Base-by-base conservation (phyloP, 164 flowering plant genomes). In the Vitis riparia region DNA sequence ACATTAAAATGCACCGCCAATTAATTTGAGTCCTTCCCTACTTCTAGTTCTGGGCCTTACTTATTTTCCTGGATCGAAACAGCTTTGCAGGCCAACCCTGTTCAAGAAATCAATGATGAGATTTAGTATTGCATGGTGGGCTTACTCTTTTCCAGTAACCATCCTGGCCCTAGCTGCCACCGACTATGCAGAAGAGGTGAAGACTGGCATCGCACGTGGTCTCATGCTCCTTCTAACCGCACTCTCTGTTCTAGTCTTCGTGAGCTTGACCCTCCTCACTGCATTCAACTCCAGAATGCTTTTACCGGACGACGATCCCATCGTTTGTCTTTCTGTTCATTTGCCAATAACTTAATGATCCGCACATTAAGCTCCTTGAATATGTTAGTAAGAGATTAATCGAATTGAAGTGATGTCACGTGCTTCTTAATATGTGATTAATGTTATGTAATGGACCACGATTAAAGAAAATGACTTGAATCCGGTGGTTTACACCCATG, bases 71-170 rank as follows among this genome's bases (percentile, higher is more conserved):
- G 44, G 6, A 37, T 37, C 8, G 6, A 60, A 15, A n/a, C 61
- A 79, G 82, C 74, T 68, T 5, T 72, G 62, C 9, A 69, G 82
- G 66, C 82, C 82, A 19, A 51, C 13, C 0, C 47, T 76, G 10
- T 79, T 79, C 77, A 79, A 51, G 79, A 73, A 75, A 59, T 69
- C 82, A 5, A 72, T 76, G 72, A 73, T 51, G 50, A 68, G 48
- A 53, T 78, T 75, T 71, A 72, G 59, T 23, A 71, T 79, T 3
- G 82, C 79, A 1, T 75, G 82, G 82, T 79, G 82, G 82, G 79
- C 77, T 1, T 78, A 65, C 68, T 71, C 81, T 0, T 78, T 68
- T 52, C 81, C 81, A 1, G 15, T 78, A 27, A 79, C 79, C 1
- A 59, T 70, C 29, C 66, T 76, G 5, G 76, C 82, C 1, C 44